Evolutionary conservation across 768 basidiomycete species (phyloP).

Genomic region (Panus rudis): DNA sequence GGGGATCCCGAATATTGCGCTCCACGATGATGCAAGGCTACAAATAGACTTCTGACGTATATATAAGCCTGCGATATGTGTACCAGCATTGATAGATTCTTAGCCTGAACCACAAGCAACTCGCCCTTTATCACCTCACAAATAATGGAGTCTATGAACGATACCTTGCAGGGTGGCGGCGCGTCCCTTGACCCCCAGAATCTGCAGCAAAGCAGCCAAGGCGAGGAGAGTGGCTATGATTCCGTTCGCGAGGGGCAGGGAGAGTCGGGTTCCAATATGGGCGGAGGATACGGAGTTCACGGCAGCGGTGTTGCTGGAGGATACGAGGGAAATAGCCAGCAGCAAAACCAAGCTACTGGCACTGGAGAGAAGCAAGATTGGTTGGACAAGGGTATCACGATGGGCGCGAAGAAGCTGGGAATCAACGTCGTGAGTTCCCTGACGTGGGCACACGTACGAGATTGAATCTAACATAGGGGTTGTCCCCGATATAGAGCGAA

Average conservation of each 20-base stretch:
- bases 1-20: no score
- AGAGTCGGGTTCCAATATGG: no score
- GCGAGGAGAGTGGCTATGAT: constrained; percentile 16
- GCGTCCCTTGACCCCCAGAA: constrained; percentile 9
- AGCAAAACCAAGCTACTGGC: neutral
- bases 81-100: no score
- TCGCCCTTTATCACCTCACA: no score
- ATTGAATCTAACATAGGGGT: neutral
- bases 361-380: constrained; percentile 14
- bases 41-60: no score
- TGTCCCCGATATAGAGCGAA: constrained; percentile 17
- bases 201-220: constrained; percentile 12
- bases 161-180: constrained; percentile 12
- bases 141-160: no score
- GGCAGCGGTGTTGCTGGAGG: constrained; percentile 22
- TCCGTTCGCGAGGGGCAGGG: constrained; percentile 11
- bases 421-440: constrained; percentile 16
- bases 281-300: constrained; percentile 19
- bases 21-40: no score
- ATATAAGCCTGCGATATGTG: no score
- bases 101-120: no score
- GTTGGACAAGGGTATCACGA: constrained; percentile 22
- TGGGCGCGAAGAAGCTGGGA: constrained; percentile 17
- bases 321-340: constrained; percentile 8
- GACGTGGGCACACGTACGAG: neutral